Evolutionary conservation across 1,284 basidiomycete genomes (phyloP).

Genomic region (Rhodotorula sp.): DNA sequence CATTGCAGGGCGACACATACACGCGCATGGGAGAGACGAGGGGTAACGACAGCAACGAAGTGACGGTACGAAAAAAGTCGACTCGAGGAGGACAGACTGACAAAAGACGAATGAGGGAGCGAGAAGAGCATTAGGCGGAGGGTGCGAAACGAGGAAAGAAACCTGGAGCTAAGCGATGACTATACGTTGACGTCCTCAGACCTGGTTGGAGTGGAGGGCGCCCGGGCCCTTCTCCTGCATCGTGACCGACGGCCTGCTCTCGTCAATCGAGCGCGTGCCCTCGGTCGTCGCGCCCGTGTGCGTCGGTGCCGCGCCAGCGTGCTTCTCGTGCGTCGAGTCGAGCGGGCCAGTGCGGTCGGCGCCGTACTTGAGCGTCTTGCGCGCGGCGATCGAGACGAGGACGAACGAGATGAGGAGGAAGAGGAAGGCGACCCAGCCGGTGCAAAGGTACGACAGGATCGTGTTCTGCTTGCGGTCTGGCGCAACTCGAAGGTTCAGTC

Average conservation of each 20-base stretch:
- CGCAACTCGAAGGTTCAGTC: neutral
- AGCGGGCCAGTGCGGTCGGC: conserved; percentile 9
- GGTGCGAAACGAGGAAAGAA: neutral
- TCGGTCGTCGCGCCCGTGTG: neutral
- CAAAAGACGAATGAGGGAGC: neutral
- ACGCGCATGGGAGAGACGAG: neutral
- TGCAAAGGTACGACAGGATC: conserved; percentile 19
- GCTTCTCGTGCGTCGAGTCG: neutral
- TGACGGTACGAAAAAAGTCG: too few relatives aligned
- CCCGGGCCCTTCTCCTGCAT: neutral
- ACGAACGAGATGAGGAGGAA: conserved; percentile 32
- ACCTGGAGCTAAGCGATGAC: neutral
- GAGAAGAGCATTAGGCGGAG: neutral
- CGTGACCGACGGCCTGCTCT: neutral
- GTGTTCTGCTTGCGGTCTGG: conserved; percentile 15
- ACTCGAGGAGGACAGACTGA: neutral
- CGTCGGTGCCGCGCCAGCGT: neutral
- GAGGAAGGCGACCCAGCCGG: conserved; percentile 38
- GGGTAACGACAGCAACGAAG: neutral
- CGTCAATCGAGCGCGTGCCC: neutral
- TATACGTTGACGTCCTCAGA: neutral
- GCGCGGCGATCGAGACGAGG: conserved; percentile 36
- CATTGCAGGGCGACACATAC: neutral
- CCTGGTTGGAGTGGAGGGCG: neutral
- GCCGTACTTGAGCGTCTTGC: conserved; percentile 39